These are phyloP conservation scores for Calamus simplicifolius DNA, from an alignment of 176 grass and related monocot genomes.

Conservation along the genomic window DNA sequence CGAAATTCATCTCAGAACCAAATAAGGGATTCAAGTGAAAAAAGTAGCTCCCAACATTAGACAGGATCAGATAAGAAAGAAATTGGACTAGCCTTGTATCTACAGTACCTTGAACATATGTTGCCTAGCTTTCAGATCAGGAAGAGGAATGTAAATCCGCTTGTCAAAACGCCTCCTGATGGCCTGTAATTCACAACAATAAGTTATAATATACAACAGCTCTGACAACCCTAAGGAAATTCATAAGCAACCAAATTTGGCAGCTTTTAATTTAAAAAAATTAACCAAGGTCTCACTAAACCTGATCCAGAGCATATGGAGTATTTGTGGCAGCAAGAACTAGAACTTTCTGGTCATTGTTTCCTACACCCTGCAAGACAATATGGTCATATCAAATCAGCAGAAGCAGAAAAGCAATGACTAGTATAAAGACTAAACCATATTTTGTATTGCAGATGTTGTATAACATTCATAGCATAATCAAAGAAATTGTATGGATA, in stretches of 20 bases:
- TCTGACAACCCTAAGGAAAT: constrained; percentile 1
- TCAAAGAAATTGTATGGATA: too few species aligned
- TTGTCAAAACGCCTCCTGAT: constrained; percentile 92
- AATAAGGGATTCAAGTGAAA: too few species aligned
- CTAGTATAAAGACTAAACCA: too few species aligned
- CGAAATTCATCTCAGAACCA: too few species aligned
- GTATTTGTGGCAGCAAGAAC: constrained; percentile 98
- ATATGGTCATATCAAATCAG: background rate
- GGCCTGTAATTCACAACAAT: constrained; percentile 49
- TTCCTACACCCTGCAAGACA: constrained; percentile 66
- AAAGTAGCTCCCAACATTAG: too few species aligned
- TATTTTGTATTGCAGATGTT: too few species aligned
- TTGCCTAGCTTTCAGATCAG: constrained; percentile 85
- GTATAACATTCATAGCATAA: too few species aligned
- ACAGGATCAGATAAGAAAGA: too few species aligned
- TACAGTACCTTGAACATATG: constrained; percentile 94
- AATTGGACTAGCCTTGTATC: background rate
- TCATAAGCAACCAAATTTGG: background rate
- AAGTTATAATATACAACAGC: background rate
- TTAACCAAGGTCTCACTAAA: constrained; percentile 10
- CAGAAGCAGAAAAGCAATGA: background rate
- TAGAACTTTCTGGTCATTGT: constrained; percentile 98
- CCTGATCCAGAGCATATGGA: constrained; percentile 92
- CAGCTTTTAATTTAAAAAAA: background rate
- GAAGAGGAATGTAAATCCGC: constrained; percentile 97